Percentiles rank a stretch among this genome's conserved stretches.
These are phyloP conservation scores for Trichoderma sp. DNA, from an alignment of 2,329 filamentous ascomycete genomes.

Conservation along the genomic window DNA sequence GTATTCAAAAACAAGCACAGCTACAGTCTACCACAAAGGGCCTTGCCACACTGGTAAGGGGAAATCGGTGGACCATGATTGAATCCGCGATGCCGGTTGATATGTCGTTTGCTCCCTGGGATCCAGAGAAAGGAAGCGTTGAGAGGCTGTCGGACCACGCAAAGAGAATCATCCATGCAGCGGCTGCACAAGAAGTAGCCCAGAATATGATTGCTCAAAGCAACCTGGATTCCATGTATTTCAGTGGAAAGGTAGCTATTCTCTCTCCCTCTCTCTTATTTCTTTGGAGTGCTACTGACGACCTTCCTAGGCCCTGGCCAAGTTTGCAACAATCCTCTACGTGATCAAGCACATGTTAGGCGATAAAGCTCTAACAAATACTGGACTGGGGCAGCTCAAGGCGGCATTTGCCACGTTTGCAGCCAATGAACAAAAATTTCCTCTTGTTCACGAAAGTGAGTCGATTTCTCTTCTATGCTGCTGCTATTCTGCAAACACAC, in stretches of 20 bases:
- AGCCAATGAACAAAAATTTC: slow-evolving; percentile 68
- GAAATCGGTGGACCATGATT: slow-evolving; percentile 75
- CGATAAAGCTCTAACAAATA: slow-evolving; percentile 59
- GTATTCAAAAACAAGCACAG: slow-evolving; percentile 58
- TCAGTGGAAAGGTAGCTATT: slow-evolving; percentile 72
- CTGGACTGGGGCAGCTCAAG: slow-evolving; percentile 66
- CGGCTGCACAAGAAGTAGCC: slow-evolving; percentile 72
- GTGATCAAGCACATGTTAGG: slow-evolving; percentile 65
- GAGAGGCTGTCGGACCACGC: slow-evolving; percentile 55
- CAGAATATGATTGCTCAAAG: slow-evolving; percentile 76
- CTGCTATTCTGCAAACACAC: neutral
- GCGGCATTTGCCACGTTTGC: slow-evolving; percentile 67
- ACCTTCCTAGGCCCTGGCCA: slow-evolving; percentile 64
- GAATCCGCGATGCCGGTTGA: slow-evolving; percentile 72
- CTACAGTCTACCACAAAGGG: slow-evolving; percentile 88
- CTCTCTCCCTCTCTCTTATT: neutral
- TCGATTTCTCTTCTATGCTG: slow-evolving; percentile 16
- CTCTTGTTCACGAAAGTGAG: slow-evolving; percentile 66
- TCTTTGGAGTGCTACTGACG: neutral
- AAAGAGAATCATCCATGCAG: slow-evolving; percentile 60
- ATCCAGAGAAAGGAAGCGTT: slow-evolving; percentile 55
- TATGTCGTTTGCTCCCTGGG: slow-evolving; percentile 83
- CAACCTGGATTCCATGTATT: slow-evolving; percentile 88
- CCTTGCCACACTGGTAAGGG: slow-evolving; percentile 70
- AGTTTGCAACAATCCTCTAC: slow-evolving; percentile 73